A percentile compares a stretch with the other conserved stretches of the same genome.
phyloP scores from a whole-genome alignment of 2,329 filamentous ascomycete species.

The Talaromyces albobiverticillius region DNA sequence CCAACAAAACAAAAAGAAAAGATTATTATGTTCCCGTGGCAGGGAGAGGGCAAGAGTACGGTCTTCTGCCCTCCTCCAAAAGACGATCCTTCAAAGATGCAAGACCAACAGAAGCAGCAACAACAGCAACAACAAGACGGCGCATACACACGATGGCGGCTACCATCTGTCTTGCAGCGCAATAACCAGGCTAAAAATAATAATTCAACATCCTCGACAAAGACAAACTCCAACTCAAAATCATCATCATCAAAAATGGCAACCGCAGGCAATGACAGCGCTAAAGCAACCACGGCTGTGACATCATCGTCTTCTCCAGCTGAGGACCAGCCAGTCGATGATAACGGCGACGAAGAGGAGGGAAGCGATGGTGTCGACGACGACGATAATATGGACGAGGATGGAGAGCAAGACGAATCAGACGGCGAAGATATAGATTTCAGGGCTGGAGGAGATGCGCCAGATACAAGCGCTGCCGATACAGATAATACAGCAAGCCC shows the following conservation, averaged over 20 bases:
- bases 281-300: background rate
- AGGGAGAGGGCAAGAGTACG: conserved; percentile 12
- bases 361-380: background rate
- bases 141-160: conserved; percentile 7
- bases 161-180: conserved; percentile 4
- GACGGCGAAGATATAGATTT: conserved; percentile 11
- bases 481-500: background rate
- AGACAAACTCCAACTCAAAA: background rate
- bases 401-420: background rate
- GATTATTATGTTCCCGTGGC: conserved; percentile 16
- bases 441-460: background rate
- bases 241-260: background rate
- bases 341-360: conserved; percentile 4
- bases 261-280: background rate
- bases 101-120: conserved; percentile 15
- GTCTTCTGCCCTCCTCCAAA: background rate
- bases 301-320: background rate
- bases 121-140: conserved; percentile 13
- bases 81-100: conserved; percentile 19
- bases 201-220: background rate
- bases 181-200: background rate
- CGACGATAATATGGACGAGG: background rate
- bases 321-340: too few species aligned
- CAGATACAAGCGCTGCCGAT: background rate
- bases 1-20: background rate